Percentiles rank a stretch among this genome's conserved stretches.
phyloP scores from a whole-genome alignment of 345 rosid species.

The Fremontodendron californicum region DNA sequence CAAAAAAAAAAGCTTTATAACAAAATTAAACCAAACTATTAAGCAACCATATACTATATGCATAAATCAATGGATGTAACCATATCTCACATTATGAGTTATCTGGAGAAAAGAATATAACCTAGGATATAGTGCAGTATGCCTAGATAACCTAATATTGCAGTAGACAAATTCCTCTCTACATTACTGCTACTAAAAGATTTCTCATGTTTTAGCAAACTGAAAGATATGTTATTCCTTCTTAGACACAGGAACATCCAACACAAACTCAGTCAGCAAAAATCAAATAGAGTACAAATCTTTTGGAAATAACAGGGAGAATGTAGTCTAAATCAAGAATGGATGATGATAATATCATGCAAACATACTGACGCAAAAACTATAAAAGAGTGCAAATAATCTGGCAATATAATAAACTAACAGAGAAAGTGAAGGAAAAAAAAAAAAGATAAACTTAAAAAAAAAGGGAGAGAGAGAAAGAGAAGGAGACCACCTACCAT shows the following conservation, averaged over 20 bases:
- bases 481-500: constrained; percentile 53
- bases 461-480: background rate
- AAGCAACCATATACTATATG: background rate
- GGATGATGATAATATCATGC: background rate
- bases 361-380: background rate
- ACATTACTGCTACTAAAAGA: background rate
- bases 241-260: background rate
- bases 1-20: background rate
- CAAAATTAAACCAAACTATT: background rate
- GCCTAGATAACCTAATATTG: background rate
- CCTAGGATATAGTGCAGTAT: background rate
- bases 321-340: background rate
- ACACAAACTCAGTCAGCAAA: background rate
- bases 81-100: background rate
- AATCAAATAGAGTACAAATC: background rate
- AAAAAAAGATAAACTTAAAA: background rate
- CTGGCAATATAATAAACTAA: background rate
- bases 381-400: background rate
- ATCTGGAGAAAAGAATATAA: background rate
- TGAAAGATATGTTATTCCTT: background rate
- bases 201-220: background rate
- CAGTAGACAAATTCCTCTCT: background rate
- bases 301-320: background rate
- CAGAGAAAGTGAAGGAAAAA: background rate
- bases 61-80: background rate